phyloP scores from a whole-genome alignment of 768 basidiomycete species.

The Cubamyces lactineus region DNA sequence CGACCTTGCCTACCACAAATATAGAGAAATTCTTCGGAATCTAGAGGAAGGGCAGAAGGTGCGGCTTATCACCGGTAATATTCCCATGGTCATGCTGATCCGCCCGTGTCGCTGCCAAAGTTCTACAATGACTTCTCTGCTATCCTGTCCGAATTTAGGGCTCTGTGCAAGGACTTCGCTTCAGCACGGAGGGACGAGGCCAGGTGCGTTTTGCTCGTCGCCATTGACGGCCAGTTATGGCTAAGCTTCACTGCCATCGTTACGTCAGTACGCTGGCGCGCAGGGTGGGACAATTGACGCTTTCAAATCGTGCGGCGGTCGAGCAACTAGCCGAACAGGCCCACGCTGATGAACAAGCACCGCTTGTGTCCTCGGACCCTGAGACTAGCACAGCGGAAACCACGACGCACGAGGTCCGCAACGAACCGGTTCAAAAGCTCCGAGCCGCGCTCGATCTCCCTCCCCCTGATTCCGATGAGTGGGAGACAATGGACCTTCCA shows the following conservation, averaged over 20 bases:
- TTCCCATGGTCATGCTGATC: neutral
- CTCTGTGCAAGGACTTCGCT: constrained; percentile 76
- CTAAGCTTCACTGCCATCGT: neutral
- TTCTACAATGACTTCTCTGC: constrained; percentile 89
- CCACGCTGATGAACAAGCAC: neutral
- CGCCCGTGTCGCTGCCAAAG: constrained; percentile 40
- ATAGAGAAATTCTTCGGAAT: constrained; percentile 81
- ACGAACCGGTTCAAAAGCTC: neutral
- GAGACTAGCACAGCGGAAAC: neutral
- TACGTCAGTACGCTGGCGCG: constrained; percentile 14
- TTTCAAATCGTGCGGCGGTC: neutral
- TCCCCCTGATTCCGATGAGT: constrained; percentile 42
- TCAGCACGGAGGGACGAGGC: constrained; percentile 72
- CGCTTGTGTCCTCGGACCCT: neutral
- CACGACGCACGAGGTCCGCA: neutral
- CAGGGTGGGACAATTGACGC: neutral
- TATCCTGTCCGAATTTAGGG: constrained; percentile 74
- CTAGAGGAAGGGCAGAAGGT: constrained; percentile 89
- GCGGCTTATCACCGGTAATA: constrained; percentile 17
- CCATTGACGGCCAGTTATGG: neutral
- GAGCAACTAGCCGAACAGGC: no score
- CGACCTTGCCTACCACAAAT: constrained; percentile 86
- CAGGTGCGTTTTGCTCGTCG: constrained; percentile 50
- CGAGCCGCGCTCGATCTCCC: constrained; percentile 35
- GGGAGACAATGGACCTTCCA: constrained; percentile 38